Percentiles rank a stretch among this genome's conserved stretches.
These are phyloP conservation scores for Populus simonii DNA, from an alignment of 345 rosid species.

Conservation along the genomic window DNA sequence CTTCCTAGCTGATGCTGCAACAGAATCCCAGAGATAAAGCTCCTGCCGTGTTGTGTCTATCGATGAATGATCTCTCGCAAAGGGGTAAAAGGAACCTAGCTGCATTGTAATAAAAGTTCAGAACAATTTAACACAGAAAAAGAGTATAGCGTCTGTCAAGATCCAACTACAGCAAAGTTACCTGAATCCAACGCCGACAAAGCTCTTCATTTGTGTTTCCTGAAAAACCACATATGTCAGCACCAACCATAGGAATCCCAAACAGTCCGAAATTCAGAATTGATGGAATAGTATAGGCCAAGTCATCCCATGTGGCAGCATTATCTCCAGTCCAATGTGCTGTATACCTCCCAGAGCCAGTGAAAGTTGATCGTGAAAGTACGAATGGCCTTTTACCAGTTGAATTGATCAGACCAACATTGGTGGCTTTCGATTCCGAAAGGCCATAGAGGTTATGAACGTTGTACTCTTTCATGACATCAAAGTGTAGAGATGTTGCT, in stretches of 20 bases:
- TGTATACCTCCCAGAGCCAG: conserved; percentile 66
- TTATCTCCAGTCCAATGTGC: conserved; percentile 88
- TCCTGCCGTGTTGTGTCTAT: conserved; percentile 42
- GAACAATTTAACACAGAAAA: background rate
- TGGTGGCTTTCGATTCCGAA: conserved; percentile 57
- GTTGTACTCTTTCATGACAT: conserved; percentile 52
- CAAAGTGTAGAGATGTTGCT: conserved; percentile 52
- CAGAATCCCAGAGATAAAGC: conserved; percentile 76
- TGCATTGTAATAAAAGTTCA: conserved; percentile 22
- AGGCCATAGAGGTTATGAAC: conserved; percentile 70
- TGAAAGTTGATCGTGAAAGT: conserved; percentile 66
- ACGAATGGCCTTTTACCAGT: conserved; percentile 63
- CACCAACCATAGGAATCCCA: conserved; percentile 84
- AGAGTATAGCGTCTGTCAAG: background rate
- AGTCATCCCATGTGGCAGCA: conserved; percentile 63
- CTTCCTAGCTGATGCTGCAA: conserved; percentile 59
- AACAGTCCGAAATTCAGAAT: conserved; percentile 64
- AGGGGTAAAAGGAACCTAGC: conserved; percentile 83
- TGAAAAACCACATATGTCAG: conserved; percentile 70
- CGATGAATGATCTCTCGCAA: conserved; percentile 69
- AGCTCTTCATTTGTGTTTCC: conserved; percentile 61
- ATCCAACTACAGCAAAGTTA: conserved; percentile 4
- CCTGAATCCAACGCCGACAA: conserved; percentile 79
- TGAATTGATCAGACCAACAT: conserved; percentile 42
- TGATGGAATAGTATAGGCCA: conserved; percentile 56